Conservation (phyloP, 2,329 filamentous ascomycete genomes). For the Calonectria pseudoturangicola region DNA sequence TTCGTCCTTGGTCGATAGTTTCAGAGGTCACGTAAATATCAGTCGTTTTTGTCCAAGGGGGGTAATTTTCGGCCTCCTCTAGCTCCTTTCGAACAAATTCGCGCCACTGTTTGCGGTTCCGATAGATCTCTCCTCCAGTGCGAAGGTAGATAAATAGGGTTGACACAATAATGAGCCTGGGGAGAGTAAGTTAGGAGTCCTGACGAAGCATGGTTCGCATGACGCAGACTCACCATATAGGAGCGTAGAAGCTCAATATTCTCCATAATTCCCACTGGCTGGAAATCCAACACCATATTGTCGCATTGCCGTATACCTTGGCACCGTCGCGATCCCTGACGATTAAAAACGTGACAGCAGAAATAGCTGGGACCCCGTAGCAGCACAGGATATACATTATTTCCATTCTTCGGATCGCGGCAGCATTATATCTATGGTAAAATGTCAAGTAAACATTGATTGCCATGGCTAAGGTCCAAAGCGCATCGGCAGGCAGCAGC, state of each 20-base stretch:
- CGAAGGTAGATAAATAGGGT: conserved; percentile 38
- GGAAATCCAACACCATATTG: conserved; percentile 36
- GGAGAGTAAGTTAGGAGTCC: neutral
- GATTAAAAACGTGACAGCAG: conserved; percentile 23
- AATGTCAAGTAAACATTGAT: conserved; percentile 87
- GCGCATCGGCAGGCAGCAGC: conserved; percentile 70
- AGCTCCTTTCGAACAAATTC: conserved; percentile 28
- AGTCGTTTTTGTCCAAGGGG: conserved; percentile 25
- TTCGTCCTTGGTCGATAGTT: neutral
- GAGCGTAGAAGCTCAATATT: conserved; percentile 33
- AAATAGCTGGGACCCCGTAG: conserved; percentile 31
- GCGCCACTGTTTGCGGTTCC: conserved; percentile 29
- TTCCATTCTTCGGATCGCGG: conserved; percentile 69
- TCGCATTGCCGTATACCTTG: conserved; percentile 30
- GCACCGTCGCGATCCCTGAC: conserved; percentile 17
- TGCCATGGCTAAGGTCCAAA: conserved; percentile 86
- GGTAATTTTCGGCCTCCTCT: conserved; percentile 13
- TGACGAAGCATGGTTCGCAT: too few relatives aligned
- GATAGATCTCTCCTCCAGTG: conserved; percentile 32
- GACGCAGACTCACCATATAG: conserved; percentile 25
- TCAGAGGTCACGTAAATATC: conserved; percentile 28
- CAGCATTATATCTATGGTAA: conserved; percentile 79
- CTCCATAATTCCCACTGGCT: conserved; percentile 33
- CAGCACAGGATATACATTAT: conserved; percentile 30
- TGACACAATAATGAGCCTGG: conserved; percentile 27